Percentiles rank a stretch among this genome's conserved stretches.
Evolutionary conservation across 805 yeast species (phyloP).

Genomic region (Kodamaea laetipori): DNA sequence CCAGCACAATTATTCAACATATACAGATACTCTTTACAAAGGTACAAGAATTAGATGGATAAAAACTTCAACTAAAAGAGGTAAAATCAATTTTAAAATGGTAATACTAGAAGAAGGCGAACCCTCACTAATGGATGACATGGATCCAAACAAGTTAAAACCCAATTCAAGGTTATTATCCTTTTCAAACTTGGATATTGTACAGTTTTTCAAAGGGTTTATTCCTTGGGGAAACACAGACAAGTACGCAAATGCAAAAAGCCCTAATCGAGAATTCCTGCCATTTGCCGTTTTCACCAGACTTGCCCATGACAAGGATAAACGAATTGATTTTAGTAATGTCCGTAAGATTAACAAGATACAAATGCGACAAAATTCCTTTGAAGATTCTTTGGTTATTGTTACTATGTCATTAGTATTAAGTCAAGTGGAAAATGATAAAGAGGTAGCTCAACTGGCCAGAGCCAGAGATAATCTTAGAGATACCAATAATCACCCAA

Average conservation of each 20-base stretch:
- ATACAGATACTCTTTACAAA: conserved; percentile 16
- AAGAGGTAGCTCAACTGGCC: neutral
- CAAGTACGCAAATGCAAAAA: conserved; percentile 7
- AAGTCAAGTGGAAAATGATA: conserved; percentile 12
- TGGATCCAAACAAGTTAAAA: neutral
- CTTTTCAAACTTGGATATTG: neutral
- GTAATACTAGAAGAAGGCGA: conserved; percentile 14
- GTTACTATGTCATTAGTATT: conserved; percentile 14
- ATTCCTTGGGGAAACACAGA: conserved; percentile 7
- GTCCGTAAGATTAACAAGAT: conserved; percentile 10
- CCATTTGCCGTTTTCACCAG: conserved; percentile 1
- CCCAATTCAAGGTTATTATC: neutral
- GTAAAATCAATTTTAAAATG: conserved; percentile 14
- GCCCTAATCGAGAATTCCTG: neutral
- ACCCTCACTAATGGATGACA: conserved; percentile 12
- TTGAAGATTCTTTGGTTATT: conserved; percentile 13
- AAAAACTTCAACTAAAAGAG: conserved; percentile 14
- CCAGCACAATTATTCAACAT: conserved; percentile 13
- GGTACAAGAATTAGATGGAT: conserved; percentile 15
- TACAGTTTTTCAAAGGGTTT: conserved; percentile 4
- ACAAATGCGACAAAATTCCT: neutral
- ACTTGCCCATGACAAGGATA: neutral
- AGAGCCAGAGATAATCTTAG: too few relatives aligned
- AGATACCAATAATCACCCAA: too few relatives aligned
- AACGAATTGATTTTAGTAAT: conserved; percentile 4